Evolutionary conservation across 2,329 filamentous ascomycete genomes (phyloP), one percentile per base, ranked within the genome.

Genomic region (Tolypocladium ovalisporum): DNA sequence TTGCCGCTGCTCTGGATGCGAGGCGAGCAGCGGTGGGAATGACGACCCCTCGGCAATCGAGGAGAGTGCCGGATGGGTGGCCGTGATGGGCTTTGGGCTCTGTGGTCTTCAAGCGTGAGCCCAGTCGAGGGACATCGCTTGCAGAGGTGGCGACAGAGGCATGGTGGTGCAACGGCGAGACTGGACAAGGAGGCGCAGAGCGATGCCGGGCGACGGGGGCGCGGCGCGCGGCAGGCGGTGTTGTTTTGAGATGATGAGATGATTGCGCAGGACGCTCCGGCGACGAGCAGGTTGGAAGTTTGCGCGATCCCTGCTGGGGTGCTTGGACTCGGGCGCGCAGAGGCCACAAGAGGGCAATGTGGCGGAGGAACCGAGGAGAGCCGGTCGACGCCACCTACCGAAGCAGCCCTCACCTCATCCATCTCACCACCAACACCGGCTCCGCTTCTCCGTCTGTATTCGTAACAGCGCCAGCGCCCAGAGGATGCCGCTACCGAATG

Each of bases 71-170:
- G 49, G 51, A 39, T 52, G 40, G 12, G 52, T 52, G 39, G 56
- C 40, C 47, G 49, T 37, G 39, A 29, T 34, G 24, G 13, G 17
- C 19, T 19, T 47, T 44, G 34, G 27, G 19, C 15, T 39, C 51
- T 42, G n/a, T 19, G 52, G 44, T 56, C 54, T n/a, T 65, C 61
- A 66, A 32, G 59, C 60, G 57, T 59, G 59, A 58, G 65, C 64
- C 65, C 64, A 63, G 56, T 61, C 61, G 19, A 62, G 59, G 62
- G 63, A 67, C 65, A 53, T 60, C 44, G 59, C 54, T 59, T 55
- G 56, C 42, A 59, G 57, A 56, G 27, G 56, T 22, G 56, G 54
- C 55, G 57, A 56, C 61, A 60, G 49, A 57, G 56, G 59, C 65
- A 66, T 66, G 59, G 40, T 66, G 62, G 29, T 42, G 53, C 40